These are phyloP conservation scores for Colletotrichum sp. DNA, from an alignment of 2,329 filamentous ascomycete genomes.

Conservation along the genomic window DNA sequence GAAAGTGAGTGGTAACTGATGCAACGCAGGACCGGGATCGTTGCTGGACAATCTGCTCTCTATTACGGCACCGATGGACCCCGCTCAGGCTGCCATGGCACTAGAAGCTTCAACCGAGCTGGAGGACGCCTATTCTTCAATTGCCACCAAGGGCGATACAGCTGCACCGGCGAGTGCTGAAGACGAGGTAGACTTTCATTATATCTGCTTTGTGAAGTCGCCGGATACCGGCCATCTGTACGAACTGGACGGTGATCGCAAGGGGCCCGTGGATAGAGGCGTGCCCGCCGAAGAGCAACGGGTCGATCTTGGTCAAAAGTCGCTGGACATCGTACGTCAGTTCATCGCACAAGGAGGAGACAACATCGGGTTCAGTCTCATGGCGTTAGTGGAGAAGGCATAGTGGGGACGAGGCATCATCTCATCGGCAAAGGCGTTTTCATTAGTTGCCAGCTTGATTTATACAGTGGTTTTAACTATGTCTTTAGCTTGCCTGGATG, in stretches of 20 bases:
- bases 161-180: slow-evolving; percentile 63
- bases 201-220: slow-evolving; percentile 72
- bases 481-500: slow-evolving; percentile 16
- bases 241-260: slow-evolving; percentile 73
- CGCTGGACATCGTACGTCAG: slow-evolving; percentile 54
- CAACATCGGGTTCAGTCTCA: slow-evolving; percentile 33
- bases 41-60: slow-evolving; percentile 61
- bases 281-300: slow-evolving; percentile 43
- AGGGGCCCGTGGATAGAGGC: slow-evolving; percentile 65
- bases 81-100: slow-evolving; percentile 60
- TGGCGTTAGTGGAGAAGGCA: slow-evolving; percentile 29
- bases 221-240: slow-evolving; percentile 59
- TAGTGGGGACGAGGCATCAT: background rate
- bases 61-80: slow-evolving; percentile 62
- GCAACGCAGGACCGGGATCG: slow-evolving; percentile 18
- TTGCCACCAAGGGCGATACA: slow-evolving; percentile 67
- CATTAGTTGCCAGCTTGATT: background rate
- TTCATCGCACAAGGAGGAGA: slow-evolving; percentile 32
- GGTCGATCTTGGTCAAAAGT: slow-evolving; percentile 58
- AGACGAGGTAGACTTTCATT: slow-evolving; percentile 71
- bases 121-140: slow-evolving; percentile 67
- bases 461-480: background rate
- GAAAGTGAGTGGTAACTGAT: background rate
- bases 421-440: background rate
- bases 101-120: slow-evolving; percentile 69